Percentiles rank a stretch among this genome's conserved stretches.
Conservation (phyloP, 495 filamentous ascomycete genomes). For the Extremus antarcticus region DNA sequence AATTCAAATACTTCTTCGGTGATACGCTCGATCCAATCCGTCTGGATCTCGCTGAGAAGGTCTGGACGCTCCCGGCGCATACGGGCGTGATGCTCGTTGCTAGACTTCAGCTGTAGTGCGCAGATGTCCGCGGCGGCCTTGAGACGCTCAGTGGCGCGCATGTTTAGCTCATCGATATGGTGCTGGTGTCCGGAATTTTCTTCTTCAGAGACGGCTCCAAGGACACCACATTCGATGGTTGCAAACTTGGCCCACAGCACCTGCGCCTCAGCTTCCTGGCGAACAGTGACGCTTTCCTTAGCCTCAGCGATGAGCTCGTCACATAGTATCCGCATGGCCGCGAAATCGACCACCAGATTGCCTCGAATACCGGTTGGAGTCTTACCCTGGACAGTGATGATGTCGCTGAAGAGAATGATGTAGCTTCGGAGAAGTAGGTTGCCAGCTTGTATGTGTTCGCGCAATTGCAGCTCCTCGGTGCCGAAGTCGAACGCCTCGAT, state of each 20-base stretch:
- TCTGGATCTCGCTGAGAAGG: background rate
- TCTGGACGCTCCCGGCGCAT: background rate
- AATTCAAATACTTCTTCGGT: background rate
- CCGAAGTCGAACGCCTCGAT: constrained; percentile 34
- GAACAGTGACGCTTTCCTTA: constrained; percentile 11
- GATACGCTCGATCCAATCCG: background rate
- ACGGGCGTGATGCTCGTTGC: background rate
- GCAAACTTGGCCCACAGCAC: constrained; percentile 32
- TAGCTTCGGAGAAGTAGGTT: constrained; percentile 46
- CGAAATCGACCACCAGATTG: constrained; percentile 18
- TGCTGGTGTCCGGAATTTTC: background rate
- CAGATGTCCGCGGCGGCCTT: constrained; percentile 26
- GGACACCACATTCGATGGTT: constrained; percentile 27
- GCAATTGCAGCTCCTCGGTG: constrained; percentile 36
- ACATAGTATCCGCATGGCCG: constrained; percentile 15
- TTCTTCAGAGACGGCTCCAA: background rate
- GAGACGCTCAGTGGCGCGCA: constrained; percentile 16
- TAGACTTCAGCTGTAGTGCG: background rate
- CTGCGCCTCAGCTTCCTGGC: constrained; percentile 30
- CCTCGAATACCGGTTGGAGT: constrained; percentile 1
- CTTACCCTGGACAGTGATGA: constrained; percentile 32
- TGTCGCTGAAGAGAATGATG: constrained; percentile 44
- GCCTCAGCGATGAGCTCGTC: constrained; percentile 24
- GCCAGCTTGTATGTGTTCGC: constrained; percentile 38
- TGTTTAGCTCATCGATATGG: constrained; percentile 5